Base-by-base conservation (phyloP, 805 yeast genomes). In the Myxozyma geophila region DNA sequence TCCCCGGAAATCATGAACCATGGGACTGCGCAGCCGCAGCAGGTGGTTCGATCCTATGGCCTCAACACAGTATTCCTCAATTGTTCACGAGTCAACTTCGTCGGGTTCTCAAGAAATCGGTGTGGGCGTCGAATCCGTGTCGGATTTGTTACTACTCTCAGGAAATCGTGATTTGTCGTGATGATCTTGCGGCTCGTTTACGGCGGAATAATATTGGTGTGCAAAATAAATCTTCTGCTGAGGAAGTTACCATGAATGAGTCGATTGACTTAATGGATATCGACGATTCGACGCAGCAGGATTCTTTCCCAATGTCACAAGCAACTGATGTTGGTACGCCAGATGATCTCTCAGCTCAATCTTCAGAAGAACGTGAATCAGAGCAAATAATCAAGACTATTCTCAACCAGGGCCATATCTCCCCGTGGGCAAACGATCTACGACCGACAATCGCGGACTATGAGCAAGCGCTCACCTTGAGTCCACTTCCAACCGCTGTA, bases 1-100 rank as follows among this genome's bases (percentile, higher is more conserved):
- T 93, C 0, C 98, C 98, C 0, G 98, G 99, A 0, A 84, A 85
- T 48, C 89, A 90, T 69, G 99, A 95, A 76, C 97, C 97, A 0
- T 95, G 98, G 98, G 86, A 87, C 41, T 84, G 95, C 0, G 79
- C 87, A 59, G 83, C 82, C 54, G 82, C 89, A 0, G 80, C 87
- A 55, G 92, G 93, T 3, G 79, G 86, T 0, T 67, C 77, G 1
- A 75, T 83, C 0, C 67, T 81, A 8, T 86, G 90, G 86, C 99
- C 99, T 0, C 89, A 87, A 71, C 78, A 80, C 19, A 80, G 85
- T 0, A 81, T 95, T 1, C 96, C 98, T 0, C 78, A 80, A 33
- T 76, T 88, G 1, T 92, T 93, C 73, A 85, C 89, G 2, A 85
- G 81, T 62, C 80, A 95, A 64, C 76, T 93, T 43, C 83, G 82